Evolutionary conservation across 495 filamentous ascomycete species (phyloP).

Genomic region (Penicillium silybi): DNA sequence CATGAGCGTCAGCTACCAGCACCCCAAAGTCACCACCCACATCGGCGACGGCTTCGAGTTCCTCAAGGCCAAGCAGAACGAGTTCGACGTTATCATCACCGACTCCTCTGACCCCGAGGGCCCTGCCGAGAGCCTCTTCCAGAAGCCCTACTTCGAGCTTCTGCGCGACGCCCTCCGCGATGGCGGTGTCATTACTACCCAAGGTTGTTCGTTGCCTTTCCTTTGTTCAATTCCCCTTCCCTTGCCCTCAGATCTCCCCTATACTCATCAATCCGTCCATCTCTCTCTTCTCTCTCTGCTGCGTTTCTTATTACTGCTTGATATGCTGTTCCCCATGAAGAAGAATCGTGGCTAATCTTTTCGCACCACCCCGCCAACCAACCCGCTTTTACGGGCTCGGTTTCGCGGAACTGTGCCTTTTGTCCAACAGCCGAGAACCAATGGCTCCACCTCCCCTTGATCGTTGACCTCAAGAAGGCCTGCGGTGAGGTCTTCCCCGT

Average conservation of each 20-base stretch:
- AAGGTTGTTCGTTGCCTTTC: slow-evolving; percentile 97
- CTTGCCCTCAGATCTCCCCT: slow-evolving; percentile 6
- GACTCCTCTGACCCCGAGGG: slow-evolving; percentile 97
- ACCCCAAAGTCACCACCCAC: slow-evolving; percentile 87
- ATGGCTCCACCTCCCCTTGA: slow-evolving; percentile 94
- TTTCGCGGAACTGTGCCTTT: slow-evolving; percentile 30
- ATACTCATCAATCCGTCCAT: background rate
- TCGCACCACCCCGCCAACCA: slow-evolving; percentile 31
- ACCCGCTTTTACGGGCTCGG: slow-evolving; percentile 33
- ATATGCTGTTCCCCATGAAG: slow-evolving; percentile 2
- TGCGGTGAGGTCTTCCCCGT: slow-evolving; percentile 97
- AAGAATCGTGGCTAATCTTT: slow-evolving; percentile 26
- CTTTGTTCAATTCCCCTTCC: slow-evolving; percentile 25
- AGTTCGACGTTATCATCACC: slow-evolving; percentile 99
- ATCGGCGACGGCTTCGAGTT: slow-evolving; percentile 98
- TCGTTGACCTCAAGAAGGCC: slow-evolving; percentile 86
- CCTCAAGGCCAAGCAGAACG: slow-evolving; percentile 84
- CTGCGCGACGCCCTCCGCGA: slow-evolving; percentile 82
- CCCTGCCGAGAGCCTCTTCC: slow-evolving; percentile 91
- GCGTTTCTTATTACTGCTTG: slow-evolving; percentile 1
- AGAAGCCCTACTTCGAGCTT: slow-evolving; percentile 98
- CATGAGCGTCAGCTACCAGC: slow-evolving; percentile 89
- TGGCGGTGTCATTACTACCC: slow-evolving; percentile 97
- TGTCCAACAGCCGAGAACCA: slow-evolving; percentile 83
- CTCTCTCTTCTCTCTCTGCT: background rate